Evolutionary conservation across 148 eudicot species (phyloP).

Genomic region (Camellia japonica): DNA sequence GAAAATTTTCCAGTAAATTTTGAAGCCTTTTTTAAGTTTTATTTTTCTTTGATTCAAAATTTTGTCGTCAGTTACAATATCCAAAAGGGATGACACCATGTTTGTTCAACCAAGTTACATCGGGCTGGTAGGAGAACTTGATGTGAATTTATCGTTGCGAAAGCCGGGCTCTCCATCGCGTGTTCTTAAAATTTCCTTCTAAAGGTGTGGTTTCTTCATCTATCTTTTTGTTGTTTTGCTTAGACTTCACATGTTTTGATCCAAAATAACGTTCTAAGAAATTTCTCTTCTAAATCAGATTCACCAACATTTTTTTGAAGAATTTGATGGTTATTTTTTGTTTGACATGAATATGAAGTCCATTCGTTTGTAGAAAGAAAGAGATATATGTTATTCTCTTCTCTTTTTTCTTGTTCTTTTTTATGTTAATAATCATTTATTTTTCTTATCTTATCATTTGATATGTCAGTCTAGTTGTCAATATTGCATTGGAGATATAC

Average conservation of each 20-base stretch:
- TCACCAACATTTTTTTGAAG: too few species aligned
- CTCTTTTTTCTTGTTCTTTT: too few species aligned
- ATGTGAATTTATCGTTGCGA: slow-evolving; percentile 4
- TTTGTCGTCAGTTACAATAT: not conserved
- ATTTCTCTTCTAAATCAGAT: not conserved
- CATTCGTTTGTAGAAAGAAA: too few species aligned
- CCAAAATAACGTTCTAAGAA: not conserved
- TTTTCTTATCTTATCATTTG: too few species aligned
- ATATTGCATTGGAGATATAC: too few species aligned
- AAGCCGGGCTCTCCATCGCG: slow-evolving; percentile 4
- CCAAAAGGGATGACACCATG: slow-evolving; percentile 13
- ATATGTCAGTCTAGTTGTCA: too few species aligned
- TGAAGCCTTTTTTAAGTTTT: not conserved
- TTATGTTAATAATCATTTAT: too few species aligned
- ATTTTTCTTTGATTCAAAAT: not conserved
- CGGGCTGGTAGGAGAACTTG: slow-evolving; percentile 8
- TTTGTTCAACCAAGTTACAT: not conserved
- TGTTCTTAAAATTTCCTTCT: slow-evolving; percentile 5
- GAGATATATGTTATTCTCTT: too few species aligned
- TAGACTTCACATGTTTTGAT: not conserved
- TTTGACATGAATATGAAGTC: too few species aligned
- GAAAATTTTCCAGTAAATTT: not conserved
- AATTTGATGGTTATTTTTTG: not conserved
- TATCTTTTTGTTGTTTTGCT: not conserved
- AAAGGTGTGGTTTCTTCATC: slow-evolving; percentile 1